Evolutionary conservation across 805 yeast species (phyloP).

Genomic region (Barnettozyma wickerhamii): DNA sequence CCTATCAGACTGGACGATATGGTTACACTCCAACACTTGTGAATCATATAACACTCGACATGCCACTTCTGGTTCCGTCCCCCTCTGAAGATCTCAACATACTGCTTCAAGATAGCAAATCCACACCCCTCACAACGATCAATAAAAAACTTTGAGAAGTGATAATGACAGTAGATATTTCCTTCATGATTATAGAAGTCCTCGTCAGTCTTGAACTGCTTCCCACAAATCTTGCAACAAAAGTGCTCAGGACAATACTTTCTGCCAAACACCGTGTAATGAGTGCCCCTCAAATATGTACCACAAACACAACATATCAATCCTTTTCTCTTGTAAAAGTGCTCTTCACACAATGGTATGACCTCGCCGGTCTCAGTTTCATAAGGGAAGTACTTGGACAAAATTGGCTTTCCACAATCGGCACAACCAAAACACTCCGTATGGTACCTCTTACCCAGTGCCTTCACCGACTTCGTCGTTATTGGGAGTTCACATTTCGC

Average conservation of each 20-base stretch:
- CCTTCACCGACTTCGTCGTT: conserved; percentile 79
- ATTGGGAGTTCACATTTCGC: conserved; percentile 49
- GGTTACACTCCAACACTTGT: conserved; percentile 92
- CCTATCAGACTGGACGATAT: conserved; percentile 61
- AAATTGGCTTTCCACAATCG: conserved; percentile 79
- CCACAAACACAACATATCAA: conserved; percentile 86
- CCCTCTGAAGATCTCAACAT: conserved; percentile 87
- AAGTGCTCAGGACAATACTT: conserved; percentile 95
- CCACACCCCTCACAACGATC: conserved; percentile 91
- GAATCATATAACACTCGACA: conserved; percentile 98
- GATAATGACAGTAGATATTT: conserved; percentile 84
- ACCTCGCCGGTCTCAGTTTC: conserved; percentile 43
- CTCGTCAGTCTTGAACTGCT: conserved; percentile 85
- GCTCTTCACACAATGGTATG: conserved; percentile 82
- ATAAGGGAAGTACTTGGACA: conserved; percentile 84
- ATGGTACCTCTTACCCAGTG: conserved; percentile 75
- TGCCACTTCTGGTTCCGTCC: conserved; percentile 97
- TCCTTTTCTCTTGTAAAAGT: conserved; percentile 81
- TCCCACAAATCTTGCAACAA: conserved; percentile 81
- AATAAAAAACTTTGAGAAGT: conserved; percentile 82
- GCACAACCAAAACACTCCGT: conserved; percentile 83
- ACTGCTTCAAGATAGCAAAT: conserved; percentile 87
- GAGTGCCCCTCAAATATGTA: conserved; percentile 83
- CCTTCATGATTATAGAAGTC: conserved; percentile 86
- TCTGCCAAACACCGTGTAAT: conserved; percentile 87